phyloP scores from a whole-genome alignment of 2,329 filamentous ascomycete genomes.

The Colletotrichum simmondsii region DNA sequence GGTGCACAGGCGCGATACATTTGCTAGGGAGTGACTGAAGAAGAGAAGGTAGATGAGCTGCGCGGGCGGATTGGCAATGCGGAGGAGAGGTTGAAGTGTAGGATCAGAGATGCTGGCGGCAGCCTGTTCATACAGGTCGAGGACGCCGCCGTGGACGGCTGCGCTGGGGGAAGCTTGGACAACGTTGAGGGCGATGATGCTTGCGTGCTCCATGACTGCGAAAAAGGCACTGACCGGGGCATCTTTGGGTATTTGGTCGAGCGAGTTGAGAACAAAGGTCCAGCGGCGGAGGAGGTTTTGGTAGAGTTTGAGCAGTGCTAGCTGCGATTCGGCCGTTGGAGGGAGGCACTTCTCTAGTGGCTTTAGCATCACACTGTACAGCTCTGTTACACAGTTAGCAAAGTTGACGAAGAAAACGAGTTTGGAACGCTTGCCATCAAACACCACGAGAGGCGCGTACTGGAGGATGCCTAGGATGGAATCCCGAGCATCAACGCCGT shows the following conservation, averaged over 20 bases:
- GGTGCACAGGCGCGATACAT: conserved; percentile 75
- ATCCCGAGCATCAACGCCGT: conserved; percentile 65
- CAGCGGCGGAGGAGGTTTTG: conserved; percentile 72
- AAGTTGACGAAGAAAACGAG: background rate
- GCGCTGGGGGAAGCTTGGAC: conserved; percentile 61
- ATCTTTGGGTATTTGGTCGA: conserved; percentile 46
- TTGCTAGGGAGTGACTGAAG: conserved; percentile 72
- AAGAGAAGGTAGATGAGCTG: conserved; percentile 76
- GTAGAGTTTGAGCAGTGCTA: conserved; percentile 74
- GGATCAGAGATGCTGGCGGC: conserved; percentile 66
- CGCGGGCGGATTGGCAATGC: conserved; percentile 75
- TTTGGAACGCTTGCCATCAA: conserved; percentile 57
- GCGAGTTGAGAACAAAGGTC: conserved; percentile 57
- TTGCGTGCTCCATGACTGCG: conserved; percentile 59
- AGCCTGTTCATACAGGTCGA: conserved; percentile 77
- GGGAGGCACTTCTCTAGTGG: conserved; percentile 56
- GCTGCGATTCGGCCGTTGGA: conserved; percentile 58
- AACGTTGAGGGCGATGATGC: conserved; percentile 68
- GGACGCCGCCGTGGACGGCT: conserved; percentile 64
- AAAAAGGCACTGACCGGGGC: conserved; percentile 49
- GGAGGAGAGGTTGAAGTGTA: conserved; percentile 63
- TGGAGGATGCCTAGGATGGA: conserved; percentile 68
- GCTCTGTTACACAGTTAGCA: conserved; percentile 53
- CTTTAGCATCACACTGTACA: conserved; percentile 59
- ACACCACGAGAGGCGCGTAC: conserved; percentile 64